phyloP scores from a whole-genome alignment of 495 filamentous ascomycete genomes.

The Xylaria longipes region DNA sequence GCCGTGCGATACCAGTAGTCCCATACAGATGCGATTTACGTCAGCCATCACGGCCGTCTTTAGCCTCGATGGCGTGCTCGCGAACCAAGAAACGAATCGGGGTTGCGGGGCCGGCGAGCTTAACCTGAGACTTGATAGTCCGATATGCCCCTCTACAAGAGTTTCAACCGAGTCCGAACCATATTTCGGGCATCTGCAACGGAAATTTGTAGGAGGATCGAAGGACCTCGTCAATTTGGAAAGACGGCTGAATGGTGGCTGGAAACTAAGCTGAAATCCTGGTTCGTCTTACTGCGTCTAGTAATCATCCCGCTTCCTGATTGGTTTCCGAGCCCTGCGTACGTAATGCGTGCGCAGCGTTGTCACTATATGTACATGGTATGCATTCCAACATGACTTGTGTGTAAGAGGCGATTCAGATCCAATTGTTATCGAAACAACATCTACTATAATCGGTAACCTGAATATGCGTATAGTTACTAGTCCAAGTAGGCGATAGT shows the following conservation, averaged over 20 bases:
- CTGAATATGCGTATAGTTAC: neutral
- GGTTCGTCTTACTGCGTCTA: slow-evolving; percentile 10
- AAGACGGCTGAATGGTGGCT: slow-evolving; percentile 14
- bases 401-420: neutral
- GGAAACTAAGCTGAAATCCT: neutral
- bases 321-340: neutral
- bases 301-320: slow-evolving; percentile 18
- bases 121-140: slow-evolving; percentile 4
- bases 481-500: neutral
- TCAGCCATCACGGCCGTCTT: slow-evolving; percentile 26
- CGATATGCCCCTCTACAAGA: slow-evolving; percentile 5
- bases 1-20: slow-evolving; percentile 2
- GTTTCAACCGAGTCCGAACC: neutral
- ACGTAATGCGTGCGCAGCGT: slow-evolving; percentile 14
- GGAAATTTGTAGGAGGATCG: slow-evolving; percentile 6
- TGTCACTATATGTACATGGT: too few relatives aligned
- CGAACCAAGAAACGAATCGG: slow-evolving; percentile 27
- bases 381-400: neutral
- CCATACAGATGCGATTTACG: slow-evolving; percentile 28
- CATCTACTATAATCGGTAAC: neutral
- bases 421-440: neutral
- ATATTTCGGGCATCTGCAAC: neutral
- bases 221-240: slow-evolving; percentile 16
- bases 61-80: slow-evolving; percentile 58
- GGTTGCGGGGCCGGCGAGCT: slow-evolving; percentile 17